Evolutionary conservation across 768 basidiomycete species (phyloP).

Genomic region (Pisolithus tinctorius): DNA sequence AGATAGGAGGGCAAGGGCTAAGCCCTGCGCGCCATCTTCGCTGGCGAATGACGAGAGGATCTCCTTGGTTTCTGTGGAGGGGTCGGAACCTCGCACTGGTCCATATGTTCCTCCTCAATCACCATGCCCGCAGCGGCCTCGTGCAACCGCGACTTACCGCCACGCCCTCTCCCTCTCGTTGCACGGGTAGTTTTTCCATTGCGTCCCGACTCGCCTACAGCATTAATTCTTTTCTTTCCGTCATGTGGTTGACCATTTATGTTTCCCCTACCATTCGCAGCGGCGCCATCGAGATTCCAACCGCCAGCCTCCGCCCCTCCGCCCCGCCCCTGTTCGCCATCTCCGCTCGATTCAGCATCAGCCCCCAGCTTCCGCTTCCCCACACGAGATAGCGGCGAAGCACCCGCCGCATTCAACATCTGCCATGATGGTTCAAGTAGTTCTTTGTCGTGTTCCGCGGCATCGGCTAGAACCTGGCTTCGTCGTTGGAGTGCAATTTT

Average conservation of each 20-base stretch:
- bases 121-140: constrained; percentile 22
- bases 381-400: constrained; percentile 16
- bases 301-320: neutral
- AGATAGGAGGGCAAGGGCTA: constrained; percentile 8
- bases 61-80: constrained; percentile 23
- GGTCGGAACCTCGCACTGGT: constrained; percentile 18
- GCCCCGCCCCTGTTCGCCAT: constrained; percentile 9
- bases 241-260: neutral
- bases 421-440: constrained; percentile 51
- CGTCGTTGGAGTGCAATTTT: constrained; percentile 35
- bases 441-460: constrained; percentile 34
- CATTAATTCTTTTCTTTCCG: neutral
- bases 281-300: neutral
- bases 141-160: constrained; percentile 15
- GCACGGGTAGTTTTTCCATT: constrained; percentile 10
- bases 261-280: neutral
- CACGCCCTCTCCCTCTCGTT: constrained; percentile 16
- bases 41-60: constrained; percentile 28
- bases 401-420: constrained; percentile 36
- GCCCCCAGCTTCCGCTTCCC: constrained; percentile 34
- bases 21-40: constrained; percentile 22
- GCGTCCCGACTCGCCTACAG: neutral
- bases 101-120: constrained; percentile 21
- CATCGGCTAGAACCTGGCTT: constrained; percentile 40
- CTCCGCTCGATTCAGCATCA: constrained; percentile 21